Base-by-base conservation (phyloP, 306 rosid species). In the Cicer arietinum region DNA sequence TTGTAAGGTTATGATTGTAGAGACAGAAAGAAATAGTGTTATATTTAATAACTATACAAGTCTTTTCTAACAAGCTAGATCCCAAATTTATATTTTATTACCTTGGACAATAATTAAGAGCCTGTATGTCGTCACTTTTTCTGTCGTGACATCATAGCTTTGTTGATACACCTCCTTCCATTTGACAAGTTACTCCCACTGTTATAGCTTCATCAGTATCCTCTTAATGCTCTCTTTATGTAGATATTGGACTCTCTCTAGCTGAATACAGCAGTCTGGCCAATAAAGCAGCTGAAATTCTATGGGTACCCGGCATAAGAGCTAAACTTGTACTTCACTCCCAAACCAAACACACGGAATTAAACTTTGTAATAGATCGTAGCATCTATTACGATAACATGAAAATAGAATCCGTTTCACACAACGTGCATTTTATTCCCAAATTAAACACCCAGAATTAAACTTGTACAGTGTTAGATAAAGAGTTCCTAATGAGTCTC, bases 1-100 rank as follows among this genome's bases (percentile, higher is more conserved):
- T 68, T 48, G 18, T 75, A 68, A 74, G 53, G 6, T 48, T 74
- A 73, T 47, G 70, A 40, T 78, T 69, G 78, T 25, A 25, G 54
- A 20, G 20, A 62, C 63, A 8, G 22, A 65, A 71, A 64, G 52
- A 58, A 65, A 45, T 63, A 56, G 11, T 77, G 64, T 69, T 68
- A 13, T 50, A 48, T 76, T 78, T 47, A 72, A 13, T 50, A 48
- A 72, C 75, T 47, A 20, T 69, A 8, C 53, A 69, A 47, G 52
- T 18, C 37, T 56, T 54, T 68, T 45, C 47, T 45, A 45, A 69
- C 35, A 44, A 37, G 13, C 61, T 58, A 12, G 62, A 6, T 46
- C 68, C 13, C 7, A 42, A 7, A 7, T 39, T 50, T 67, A 56
- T 14, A 11, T 42, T 35, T 43, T 57, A 25, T 48, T 46, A 77